Percentiles rank a stretch among this genome's conserved stretches.
phyloP scores from a whole-genome alignment of 176 grass and related monocot genomes.

The Aegilops sharonensis region DNA sequence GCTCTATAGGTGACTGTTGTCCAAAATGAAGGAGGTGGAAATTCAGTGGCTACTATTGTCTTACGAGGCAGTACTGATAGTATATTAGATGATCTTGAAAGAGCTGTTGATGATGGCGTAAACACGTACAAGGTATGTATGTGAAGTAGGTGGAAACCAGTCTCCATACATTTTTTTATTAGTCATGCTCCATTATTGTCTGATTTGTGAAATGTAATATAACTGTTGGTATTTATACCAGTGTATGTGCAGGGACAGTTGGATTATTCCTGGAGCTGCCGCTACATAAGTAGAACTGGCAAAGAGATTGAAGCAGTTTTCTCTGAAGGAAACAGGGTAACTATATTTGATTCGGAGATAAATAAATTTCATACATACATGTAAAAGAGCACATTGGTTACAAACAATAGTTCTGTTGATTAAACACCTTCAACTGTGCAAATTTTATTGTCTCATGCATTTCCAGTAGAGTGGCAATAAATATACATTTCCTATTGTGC shows the following conservation, averaged over 20 bases:
- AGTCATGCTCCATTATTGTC: background rate
- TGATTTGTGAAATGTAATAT: background rate
- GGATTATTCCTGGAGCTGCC: conserved; percentile 86
- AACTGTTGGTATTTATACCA: background rate
- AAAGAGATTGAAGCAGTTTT: conserved; percentile 84
- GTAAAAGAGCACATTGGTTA: too few relatives aligned
- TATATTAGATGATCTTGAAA: conserved; percentile 96
- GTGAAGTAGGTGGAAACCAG: background rate
- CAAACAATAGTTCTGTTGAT: too few relatives aligned
- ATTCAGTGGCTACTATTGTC: conserved; percentile 80
- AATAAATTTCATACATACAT: too few relatives aligned
- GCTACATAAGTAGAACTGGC: conserved; percentile 91
- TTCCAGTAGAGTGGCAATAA: too few relatives aligned
- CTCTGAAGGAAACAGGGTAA: conserved; percentile 44
- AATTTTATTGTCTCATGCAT: too few relatives aligned
- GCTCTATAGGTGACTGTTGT: conserved; percentile 69
- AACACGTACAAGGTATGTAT: conserved; percentile 87
- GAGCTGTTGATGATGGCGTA: conserved; percentile 94
- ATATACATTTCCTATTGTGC: background rate
- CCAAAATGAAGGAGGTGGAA: conserved; percentile 86
- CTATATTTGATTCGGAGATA: too few relatives aligned
- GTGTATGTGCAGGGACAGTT: conserved; percentile 82
- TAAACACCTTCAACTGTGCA: too few relatives aligned
- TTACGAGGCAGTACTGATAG: conserved; percentile 90
- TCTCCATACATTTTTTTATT: background rate